A percentile compares a stretch with the other conserved stretches of the same genome.
phyloP scores from a whole-genome alignment of 306 rosid genomes.

The Rosa chinensis region DNA sequence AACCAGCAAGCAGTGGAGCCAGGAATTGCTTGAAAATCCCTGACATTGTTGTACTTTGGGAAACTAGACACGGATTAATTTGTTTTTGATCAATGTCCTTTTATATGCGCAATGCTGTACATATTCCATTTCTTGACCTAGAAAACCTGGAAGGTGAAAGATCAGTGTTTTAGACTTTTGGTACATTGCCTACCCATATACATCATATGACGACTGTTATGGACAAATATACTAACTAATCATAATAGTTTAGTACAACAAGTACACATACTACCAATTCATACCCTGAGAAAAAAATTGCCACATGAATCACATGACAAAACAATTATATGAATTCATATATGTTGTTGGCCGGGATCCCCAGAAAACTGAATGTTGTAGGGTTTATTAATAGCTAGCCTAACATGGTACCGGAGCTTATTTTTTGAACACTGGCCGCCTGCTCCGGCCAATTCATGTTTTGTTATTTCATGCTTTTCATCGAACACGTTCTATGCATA shows the following conservation, averaged over 20 bases:
- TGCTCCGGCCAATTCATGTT: not conserved
- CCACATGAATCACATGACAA: no score
- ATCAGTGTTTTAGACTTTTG: not conserved
- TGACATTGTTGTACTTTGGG: not conserved
- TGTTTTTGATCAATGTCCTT: not conserved
- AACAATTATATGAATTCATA: no score
- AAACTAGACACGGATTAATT: not conserved
- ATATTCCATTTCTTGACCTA: not conserved
- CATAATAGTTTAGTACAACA: no score
- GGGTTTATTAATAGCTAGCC: no score
- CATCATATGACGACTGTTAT: no score
- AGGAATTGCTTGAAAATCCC: conserved; percentile 8
- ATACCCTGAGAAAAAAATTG: no score
- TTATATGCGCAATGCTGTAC: not conserved
- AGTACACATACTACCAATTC: no score
- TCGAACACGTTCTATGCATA: not conserved
- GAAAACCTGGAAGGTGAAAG: not conserved
- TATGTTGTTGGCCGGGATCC: no score
- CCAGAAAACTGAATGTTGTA: no score
- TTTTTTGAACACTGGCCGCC: no score
- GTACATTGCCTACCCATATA: not conserved
- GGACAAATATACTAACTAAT: no score
- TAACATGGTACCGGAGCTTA: not conserved
- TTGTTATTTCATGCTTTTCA: no score
- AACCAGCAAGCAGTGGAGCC: not conserved